phyloP scores from a whole-genome alignment of 2,329 filamentous ascomycete species.

The Fusarium verrucosum region DNA sequence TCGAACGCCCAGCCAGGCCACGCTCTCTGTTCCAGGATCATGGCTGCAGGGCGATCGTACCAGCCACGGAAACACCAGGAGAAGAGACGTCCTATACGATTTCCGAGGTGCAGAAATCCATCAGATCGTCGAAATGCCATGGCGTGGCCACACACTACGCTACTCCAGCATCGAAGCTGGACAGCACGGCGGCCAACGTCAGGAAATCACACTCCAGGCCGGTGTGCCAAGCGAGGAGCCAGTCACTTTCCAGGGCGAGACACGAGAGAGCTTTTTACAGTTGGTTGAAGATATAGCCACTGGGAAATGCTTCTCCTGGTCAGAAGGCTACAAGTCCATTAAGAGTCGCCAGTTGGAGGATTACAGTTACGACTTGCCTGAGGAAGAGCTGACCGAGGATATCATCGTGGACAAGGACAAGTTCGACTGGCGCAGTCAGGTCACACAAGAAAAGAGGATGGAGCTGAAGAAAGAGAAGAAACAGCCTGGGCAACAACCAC shows the following conservation, averaged over 20 bases:
- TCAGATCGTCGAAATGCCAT: conserved; percentile 55
- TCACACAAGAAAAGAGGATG: not conserved
- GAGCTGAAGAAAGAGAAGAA: not conserved
- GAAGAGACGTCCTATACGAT: conserved; percentile 45
- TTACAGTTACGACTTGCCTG: conserved; percentile 43
- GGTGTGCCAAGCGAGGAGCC: not conserved
- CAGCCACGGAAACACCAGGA: not conserved
- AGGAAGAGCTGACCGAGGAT: conserved; percentile 38
- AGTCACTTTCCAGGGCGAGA: not conserved
- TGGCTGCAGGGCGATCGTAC: conserved; percentile 1
- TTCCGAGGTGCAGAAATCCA: conserved; percentile 65
- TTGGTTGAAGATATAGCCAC: conserved; percentile 45
- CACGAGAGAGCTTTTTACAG: conserved; percentile 39
- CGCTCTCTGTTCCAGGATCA: conserved; percentile 19
- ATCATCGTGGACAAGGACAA: conserved; percentile 34
- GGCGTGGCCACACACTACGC: conserved; percentile 56
- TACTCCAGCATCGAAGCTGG: conserved; percentile 65
- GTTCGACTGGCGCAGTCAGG: conserved; percentile 19
- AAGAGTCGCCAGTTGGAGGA: conserved; percentile 42
- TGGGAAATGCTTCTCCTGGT: conserved; percentile 50
- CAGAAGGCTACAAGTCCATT: conserved; percentile 45
- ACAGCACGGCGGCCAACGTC: conserved; percentile 60
- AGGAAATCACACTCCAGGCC: conserved; percentile 57
- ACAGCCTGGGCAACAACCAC: not conserved
- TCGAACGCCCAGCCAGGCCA: conserved; percentile 49